Percentiles rank a stretch among this genome's conserved stretches.
These are phyloP conservation scores for Populus deltoides DNA, from an alignment of 345 rosid species.

Conservation along the genomic window DNA sequence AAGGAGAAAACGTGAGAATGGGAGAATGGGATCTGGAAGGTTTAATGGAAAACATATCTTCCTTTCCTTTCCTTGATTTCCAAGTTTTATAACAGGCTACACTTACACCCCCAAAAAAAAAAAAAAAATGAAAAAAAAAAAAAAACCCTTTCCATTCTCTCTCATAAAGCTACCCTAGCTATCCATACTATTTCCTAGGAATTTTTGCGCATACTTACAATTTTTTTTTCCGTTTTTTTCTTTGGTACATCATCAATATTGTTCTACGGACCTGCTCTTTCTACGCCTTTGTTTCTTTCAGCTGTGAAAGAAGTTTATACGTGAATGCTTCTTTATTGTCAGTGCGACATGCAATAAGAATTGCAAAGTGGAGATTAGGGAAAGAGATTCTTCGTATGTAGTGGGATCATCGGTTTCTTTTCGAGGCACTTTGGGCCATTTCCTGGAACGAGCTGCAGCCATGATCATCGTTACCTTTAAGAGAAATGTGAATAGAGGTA, in stretches of 20 bases:
- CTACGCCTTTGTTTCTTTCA: not conserved
- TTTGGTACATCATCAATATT: not conserved
- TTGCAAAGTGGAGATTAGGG: constrained; percentile 7
- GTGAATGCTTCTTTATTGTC: not conserved
- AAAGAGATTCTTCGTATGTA: not conserved
- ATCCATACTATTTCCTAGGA: constrained; percentile 15
- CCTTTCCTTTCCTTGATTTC: constrained; percentile 84
- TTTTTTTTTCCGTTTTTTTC: not conserved
- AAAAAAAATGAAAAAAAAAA: too few species aligned
- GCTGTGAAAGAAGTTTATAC: not conserved
- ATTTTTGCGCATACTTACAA: constrained; percentile 17
- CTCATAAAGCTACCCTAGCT: constrained; percentile 4
- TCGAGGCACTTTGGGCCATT: not conserved
- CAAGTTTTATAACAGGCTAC: constrained; percentile 45
- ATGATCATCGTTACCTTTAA: constrained; percentile 15
- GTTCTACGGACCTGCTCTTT: not conserved
- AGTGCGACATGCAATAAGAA: constrained; percentile 12
- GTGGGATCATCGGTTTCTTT: not conserved
- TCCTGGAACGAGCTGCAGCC: constrained; percentile 22
- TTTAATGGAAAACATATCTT: constrained; percentile 61
- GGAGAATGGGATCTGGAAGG: constrained; percentile 95
- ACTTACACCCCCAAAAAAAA: not conserved
- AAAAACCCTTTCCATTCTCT: not conserved
- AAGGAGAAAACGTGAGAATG: constrained; percentile 62
- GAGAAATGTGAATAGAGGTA: too few species aligned